Evolutionary conservation across 148 eudicot genomes (phyloP).

Genomic region (Nepenthes mirabilis): DNA sequence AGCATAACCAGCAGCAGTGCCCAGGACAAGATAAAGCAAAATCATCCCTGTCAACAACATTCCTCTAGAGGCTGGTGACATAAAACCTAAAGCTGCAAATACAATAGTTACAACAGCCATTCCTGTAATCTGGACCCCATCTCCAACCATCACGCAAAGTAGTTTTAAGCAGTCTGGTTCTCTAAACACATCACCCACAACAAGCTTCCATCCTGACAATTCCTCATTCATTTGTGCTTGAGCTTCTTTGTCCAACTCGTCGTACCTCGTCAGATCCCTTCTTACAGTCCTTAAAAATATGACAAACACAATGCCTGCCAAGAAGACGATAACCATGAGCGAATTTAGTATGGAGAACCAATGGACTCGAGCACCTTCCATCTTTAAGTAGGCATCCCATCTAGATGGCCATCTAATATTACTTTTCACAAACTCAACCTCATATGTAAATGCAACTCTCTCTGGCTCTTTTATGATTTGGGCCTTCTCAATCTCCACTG

Average conservation of each 20-base stretch:
- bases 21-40: slow-evolving; percentile 38
- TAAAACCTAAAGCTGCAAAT: slow-evolving; percentile 52
- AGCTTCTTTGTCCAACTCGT: slow-evolving; percentile 56
- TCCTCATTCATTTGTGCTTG: slow-evolving; percentile 70
- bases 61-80: slow-evolving; percentile 68
- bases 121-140: slow-evolving; percentile 48
- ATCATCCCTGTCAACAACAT: slow-evolving; percentile 52
- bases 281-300: slow-evolving; percentile 53
- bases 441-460: slow-evolving; percentile 46
- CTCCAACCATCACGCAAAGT: slow-evolving; percentile 61
- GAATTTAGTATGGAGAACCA: slow-evolving; percentile 57
- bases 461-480: slow-evolving; percentile 44
- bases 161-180: slow-evolving; percentile 38
- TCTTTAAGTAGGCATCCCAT: slow-evolving; percentile 63
- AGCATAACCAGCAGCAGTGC: slow-evolving; percentile 43
- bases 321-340: slow-evolving; percentile 49
- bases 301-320: slow-evolving; percentile 57
- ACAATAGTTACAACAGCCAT: slow-evolving; percentile 55
- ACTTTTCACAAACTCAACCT: slow-evolving; percentile 57
- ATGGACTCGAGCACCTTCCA: slow-evolving; percentile 54
- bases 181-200: slow-evolving; percentile 62
- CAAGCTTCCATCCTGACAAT: slow-evolving; percentile 69
- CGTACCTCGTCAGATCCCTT: slow-evolving; percentile 49
- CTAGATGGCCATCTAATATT: slow-evolving; percentile 52
- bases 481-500: slow-evolving; percentile 31